Evolutionary conservation across 345 rosid genomes (phyloP).

Genomic region (Odontarrhena argentea): DNA sequence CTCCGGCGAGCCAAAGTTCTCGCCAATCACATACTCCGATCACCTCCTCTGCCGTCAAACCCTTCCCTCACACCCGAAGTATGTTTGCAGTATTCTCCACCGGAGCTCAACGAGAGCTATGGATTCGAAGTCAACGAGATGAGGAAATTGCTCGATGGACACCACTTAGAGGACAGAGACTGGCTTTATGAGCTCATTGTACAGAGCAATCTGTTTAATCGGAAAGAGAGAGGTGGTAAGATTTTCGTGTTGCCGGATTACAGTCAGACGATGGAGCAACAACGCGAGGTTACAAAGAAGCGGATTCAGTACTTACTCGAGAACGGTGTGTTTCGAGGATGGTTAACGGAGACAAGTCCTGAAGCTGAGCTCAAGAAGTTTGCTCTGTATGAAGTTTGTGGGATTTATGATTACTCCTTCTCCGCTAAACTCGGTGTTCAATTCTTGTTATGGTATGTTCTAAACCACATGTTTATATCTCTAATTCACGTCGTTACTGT

Average conservation of each 20-base stretch:
- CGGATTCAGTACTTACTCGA: slow-evolving; percentile 63
- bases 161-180: slow-evolving; percentile 70
- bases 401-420: slow-evolving; percentile 72
- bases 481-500: too few relatives aligned
- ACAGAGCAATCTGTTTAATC: slow-evolving; percentile 74
- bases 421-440: slow-evolving; percentile 79
- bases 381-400: slow-evolving; percentile 58
- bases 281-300: slow-evolving; percentile 78
- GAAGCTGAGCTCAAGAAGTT: slow-evolving; percentile 64
- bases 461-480: slow-evolving; percentile 42
- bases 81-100: slow-evolving; percentile 66
- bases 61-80: slow-evolving; percentile 41
- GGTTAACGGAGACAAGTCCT: slow-evolving; percentile 64
- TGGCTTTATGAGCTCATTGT: slow-evolving; percentile 72
- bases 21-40: slow-evolving; percentile 55
- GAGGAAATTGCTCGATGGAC: slow-evolving; percentile 71
- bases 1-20: slow-evolving; percentile 57
- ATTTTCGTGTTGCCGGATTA: slow-evolving; percentile 71
- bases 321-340: slow-evolving; percentile 66
- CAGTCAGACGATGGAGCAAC: slow-evolving; percentile 93
- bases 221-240: slow-evolving; percentile 64
- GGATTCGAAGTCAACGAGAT: slow-evolving; percentile 63
- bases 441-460: slow-evolving; percentile 69
- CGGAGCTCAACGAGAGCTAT: slow-evolving; percentile 59
- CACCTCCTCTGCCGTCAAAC: slow-evolving; percentile 23